Conservation (phyloP, 2,329 filamentous ascomycete genomes). For the Diaporthe australafricana region DNA sequence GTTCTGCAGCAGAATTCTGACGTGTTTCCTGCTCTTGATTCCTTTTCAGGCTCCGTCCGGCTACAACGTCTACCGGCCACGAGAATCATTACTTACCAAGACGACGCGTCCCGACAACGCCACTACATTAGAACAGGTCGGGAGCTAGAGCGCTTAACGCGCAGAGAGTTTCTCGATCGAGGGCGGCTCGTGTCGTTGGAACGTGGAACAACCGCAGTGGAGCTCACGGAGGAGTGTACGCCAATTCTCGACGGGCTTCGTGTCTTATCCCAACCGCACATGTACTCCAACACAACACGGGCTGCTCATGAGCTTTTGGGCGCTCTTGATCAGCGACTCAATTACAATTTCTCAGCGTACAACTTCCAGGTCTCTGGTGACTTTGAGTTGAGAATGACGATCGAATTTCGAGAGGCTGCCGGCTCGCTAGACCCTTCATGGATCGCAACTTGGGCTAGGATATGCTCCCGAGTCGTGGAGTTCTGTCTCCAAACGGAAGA, state of each 20-base stretch:
- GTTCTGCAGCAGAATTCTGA: fast-evolving
- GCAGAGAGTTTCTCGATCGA: not conserved
- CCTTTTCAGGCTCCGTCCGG: not conserved
- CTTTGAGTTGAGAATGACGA: not conserved
- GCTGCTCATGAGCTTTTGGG: not conserved
- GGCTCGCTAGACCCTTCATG: not conserved
- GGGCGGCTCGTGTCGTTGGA: not conserved
- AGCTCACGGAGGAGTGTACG: not conserved
- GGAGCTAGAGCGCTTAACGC: not conserved
- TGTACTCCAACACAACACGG: not conserved
- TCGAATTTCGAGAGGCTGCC: not conserved
- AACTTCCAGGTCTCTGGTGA: not conserved
- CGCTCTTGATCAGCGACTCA: not conserved
- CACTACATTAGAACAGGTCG: not conserved
- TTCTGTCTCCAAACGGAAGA: not conserved
- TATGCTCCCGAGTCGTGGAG: not conserved
- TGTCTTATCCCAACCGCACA: not conserved
- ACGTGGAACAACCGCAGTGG: not conserved
- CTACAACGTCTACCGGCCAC: not conserved
- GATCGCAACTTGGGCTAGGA: not conserved
- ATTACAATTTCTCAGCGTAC: not conserved
- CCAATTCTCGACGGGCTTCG: not conserved
- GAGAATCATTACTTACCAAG: not conserved
- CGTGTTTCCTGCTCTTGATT: not conserved
- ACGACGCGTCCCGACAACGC: not conserved